Base-by-base conservation (phyloP, 2,329 filamentous ascomycete species). In the Metarhizium humberi region DNA sequence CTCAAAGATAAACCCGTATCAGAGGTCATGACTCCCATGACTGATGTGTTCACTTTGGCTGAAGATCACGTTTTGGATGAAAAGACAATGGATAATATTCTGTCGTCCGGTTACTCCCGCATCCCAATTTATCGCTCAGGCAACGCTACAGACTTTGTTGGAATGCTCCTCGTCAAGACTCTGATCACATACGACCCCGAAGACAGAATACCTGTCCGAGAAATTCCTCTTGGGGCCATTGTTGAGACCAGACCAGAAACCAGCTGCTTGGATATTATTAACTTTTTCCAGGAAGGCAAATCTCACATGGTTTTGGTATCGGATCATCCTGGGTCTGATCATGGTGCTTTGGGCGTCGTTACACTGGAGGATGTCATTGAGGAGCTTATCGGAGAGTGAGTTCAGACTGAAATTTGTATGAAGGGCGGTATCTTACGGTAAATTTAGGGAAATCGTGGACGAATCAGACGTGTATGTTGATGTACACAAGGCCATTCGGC, bases 261-360 rank as follows among this genome's bases (percentile, higher is more conserved):
- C 0, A 96, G 92, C 74, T 99, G 94, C 69, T 74, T 99, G 55
- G 94, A 99, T 69, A 97, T 99, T 65, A 90, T 99, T 73, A 99
- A 99, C 74, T 99, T 96, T 72, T 99, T 99, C 76, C 94, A 99
- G 71, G 94, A 99, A 75, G 94, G 94, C 64, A 99, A 99, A 70
- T 96, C 92, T 1, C 94, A 99, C 71, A 96, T 99, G 92, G 92
- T 97, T 0, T 77, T 99, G 32, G 94, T 97, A 8, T 96, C 92
- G 0, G 89, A 96, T 65, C 79, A 73, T 36, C 94, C 94, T 1
- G 92, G 92, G n/a, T 90, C 95, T 61, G 86, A 95, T 64, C 85
- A 88, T 64, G 94, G 94, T 49, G 91, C 92, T 6, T 76, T 96
- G 13, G 94, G 94, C 55, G 94, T 99, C 3, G 90, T 99, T 16